Evolutionary conservation across 306 rosid species (phyloP).

Genomic region (Pachyrhizus erosus): DNA sequence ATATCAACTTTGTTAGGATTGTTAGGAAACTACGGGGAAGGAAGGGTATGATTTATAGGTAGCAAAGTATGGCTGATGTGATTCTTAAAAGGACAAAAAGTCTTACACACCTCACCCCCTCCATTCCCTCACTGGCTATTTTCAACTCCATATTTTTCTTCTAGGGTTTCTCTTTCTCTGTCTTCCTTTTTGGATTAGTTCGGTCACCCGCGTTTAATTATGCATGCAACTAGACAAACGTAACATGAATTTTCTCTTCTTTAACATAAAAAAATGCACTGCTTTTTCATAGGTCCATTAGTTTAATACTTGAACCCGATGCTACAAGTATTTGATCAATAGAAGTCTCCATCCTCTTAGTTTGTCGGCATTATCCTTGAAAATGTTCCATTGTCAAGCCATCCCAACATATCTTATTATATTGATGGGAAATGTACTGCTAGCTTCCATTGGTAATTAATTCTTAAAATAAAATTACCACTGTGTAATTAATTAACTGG

Average conservation of each 20-base stretch:
- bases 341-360: constrained; percentile 69
- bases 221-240: constrained; percentile 71
- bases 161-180: constrained; percentile 65
- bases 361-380: constrained; percentile 70
- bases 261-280: constrained; percentile 43
- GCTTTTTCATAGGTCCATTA: constrained; percentile 55
- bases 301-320: constrained; percentile 51
- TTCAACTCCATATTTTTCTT: constrained; percentile 42
- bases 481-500: constrained; percentile 7
- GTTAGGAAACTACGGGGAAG: constrained; percentile 58
- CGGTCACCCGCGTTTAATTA: constrained; percentile 53
- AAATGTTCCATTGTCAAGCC: constrained; percentile 65
- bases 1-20: constrained; percentile 44
- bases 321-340: constrained; percentile 47
- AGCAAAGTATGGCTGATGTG: constrained; percentile 65
- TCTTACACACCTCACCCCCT: constrained; percentile 56
- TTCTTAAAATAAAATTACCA: not conserved
- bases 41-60: constrained; percentile 77
- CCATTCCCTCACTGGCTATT: constrained; percentile 43
- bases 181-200: constrained; percentile 85
- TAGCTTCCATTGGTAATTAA: constrained; percentile 19
- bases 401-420: constrained; percentile 28
- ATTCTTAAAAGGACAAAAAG: constrained; percentile 68
- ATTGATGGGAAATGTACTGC: not conserved
- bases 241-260: constrained; percentile 53